Percentiles rank a stretch among this genome's conserved stretches.
These are phyloP conservation scores for Pythium vanterpoolii DNA, from an alignment of 352 stramenopile genomes.

Conservation along the genomic window DNA sequence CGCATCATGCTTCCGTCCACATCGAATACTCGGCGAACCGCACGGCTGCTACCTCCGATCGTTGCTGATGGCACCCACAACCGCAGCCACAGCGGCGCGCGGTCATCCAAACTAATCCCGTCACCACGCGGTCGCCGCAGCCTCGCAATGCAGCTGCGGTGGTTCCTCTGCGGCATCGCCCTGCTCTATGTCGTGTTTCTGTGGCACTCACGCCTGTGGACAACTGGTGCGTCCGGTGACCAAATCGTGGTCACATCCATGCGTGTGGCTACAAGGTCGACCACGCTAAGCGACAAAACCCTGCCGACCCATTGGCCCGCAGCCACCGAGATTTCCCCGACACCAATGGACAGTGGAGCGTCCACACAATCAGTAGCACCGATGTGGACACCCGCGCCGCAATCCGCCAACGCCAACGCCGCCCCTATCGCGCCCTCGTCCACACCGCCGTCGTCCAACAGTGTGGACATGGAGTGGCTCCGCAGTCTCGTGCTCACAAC, in stretches of 20 bases:
- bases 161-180: slow-evolving; percentile 24
- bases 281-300: background rate
- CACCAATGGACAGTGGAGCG: background rate
- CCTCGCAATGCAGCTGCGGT: slow-evolving; percentile 12
- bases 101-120: background rate
- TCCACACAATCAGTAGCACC: background rate
- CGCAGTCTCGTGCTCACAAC: slow-evolving; percentile 2
- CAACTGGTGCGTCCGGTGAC: background rate
- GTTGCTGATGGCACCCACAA: background rate
- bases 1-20: slow-evolving; percentile 4
- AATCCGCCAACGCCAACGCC: background rate
- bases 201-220: slow-evolving; percentile 25
- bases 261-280: background rate
- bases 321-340: background rate
- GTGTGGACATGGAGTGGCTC: slow-evolving; percentile 9
- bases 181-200: slow-evolving; percentile 25
- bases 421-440: background rate
- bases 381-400: background rate
- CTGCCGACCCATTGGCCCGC: background rate
- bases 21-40: background rate
- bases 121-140: background rate
- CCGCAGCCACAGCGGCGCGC: background rate
- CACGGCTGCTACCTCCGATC: background rate
- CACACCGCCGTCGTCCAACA: background rate
- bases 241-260: background rate